Evolutionary conservation across 2,329 filamentous ascomycete species (phyloP), one percentile per base, ranked within the genome.

Genomic region (Xylariomycetidae sp.): DNA sequence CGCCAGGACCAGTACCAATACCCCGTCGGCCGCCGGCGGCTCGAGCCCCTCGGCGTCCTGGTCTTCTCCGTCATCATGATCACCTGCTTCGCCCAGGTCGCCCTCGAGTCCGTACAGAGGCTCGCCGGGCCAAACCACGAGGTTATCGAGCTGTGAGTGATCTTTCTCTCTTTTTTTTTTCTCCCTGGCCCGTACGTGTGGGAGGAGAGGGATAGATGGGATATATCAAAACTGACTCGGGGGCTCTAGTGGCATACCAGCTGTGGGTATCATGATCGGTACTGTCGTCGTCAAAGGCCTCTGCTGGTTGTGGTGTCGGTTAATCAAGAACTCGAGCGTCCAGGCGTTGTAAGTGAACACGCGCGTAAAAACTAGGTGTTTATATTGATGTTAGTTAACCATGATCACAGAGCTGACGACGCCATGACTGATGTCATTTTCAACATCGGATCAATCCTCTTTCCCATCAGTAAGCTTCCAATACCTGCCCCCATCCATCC

Each of bases 61-160:
- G 80, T 90, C 35, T 92, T 90, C 62, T 85, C 82, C 12, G 75
- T 89, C 39, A 85, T 90, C 53, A 92, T 92, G 85, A 83, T 90
- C 42, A 88, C 83, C 0, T 85, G 82, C 1, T 90, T 92, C 61
- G 77, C 79, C 45, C 86, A 92, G 59, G 85, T 92, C 25, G 77
- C 72, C 23, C 66, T 89, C 10, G 68, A 88, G 60, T 85, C 82
- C 50, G 61, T 85, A 18, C 70, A 80, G 43, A 76, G 78, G 3
- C 69, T 92, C 6, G 66, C 69, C 6, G 66, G 69, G 10, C 57
- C 67, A 3, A 72, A 87, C 36, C 84, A 78, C 47, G 67, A 71
- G 13, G 66, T 94, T 13, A 80, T 95, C n/a, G 61, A 85, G 48
- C 73, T 95, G 56, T 65, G 38, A 42, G 61, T 53, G n/a, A n/a